Conservation (phyloP, 2,329 filamentous ascomycete genomes). For the Claviceps pusilla region DNA sequence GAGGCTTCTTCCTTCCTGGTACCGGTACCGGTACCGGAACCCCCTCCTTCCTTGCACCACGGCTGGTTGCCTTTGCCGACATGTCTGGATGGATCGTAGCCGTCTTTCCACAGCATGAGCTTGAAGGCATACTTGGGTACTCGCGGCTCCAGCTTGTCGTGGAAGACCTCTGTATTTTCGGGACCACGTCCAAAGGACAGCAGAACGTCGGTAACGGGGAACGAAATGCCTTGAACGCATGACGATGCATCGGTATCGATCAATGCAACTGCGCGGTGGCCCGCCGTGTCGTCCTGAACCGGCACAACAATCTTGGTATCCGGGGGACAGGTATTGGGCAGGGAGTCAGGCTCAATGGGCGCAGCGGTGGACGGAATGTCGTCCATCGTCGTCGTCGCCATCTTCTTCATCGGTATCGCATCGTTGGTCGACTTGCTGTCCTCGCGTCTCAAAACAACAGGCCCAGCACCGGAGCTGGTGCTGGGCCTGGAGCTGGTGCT, state of each 20-base stretch:
- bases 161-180: constrained; percentile 54
- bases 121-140: constrained; percentile 74
- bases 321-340: constrained; percentile 22
- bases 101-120: constrained; percentile 57
- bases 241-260: constrained; percentile 54
- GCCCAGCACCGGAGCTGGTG: not conserved
- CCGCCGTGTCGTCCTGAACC: constrained; percentile 15
- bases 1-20: constrained; percentile 24
- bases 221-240: constrained; percentile 42
- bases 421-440: constrained; percentile 14
- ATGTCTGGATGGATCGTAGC: constrained; percentile 44
- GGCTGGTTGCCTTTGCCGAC: constrained; percentile 38
- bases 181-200: constrained; percentile 64
- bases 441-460: constrained; percentile 12
- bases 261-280: constrained; percentile 42
- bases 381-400: not conserved
- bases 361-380: constrained; percentile 20
- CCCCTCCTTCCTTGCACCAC: constrained; percentile 18
- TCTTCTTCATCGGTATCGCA: constrained; percentile 1
- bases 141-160: constrained; percentile 46
- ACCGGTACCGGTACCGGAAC: constrained; percentile 1
- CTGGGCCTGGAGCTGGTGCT: not conserved
- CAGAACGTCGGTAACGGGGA: constrained; percentile 51
- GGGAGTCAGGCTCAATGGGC: constrained; percentile 12
- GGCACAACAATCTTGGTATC: constrained; percentile 23